A percentile compares a stretch with the other conserved stretches of the same genome.
phyloP scores from a whole-genome alignment of 164 flowering plant genomes.

The Warburgia ugandensis region DNA sequence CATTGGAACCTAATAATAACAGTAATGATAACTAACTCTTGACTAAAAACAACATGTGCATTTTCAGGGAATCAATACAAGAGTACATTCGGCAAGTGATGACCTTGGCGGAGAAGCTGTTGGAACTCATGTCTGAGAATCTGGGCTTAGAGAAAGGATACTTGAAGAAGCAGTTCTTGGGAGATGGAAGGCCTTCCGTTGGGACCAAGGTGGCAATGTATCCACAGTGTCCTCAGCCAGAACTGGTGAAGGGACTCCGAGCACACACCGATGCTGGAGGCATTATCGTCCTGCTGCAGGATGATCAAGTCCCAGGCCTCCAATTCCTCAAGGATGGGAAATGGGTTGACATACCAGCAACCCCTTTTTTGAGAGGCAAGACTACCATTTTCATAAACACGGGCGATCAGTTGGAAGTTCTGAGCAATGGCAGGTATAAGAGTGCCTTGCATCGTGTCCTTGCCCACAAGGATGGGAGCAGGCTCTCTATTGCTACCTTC shows the following conservation, averaged over 20 bases:
- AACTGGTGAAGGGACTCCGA: constrained; percentile 63
- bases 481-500: constrained; percentile 78
- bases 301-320: constrained; percentile 73
- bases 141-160: constrained; percentile 60
- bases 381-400: constrained; percentile 57
- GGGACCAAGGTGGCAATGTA: constrained; percentile 82
- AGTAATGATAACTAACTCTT: not conserved
- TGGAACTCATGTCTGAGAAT: constrained; percentile 66
- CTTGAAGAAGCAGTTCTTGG: constrained; percentile 52
- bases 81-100: constrained; percentile 45
- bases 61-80: constrained; percentile 24
- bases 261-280: constrained; percentile 93
- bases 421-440: constrained; percentile 65
- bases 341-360: constrained; percentile 66
- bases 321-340: constrained; percentile 60
- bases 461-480: constrained; percentile 53
- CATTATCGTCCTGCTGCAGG: constrained; percentile 74
- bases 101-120: constrained; percentile 54
- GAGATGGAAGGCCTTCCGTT: constrained; percentile 42
- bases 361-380: constrained; percentile 26
- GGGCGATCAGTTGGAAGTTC: constrained; percentile 66
- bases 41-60: not conserved
- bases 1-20: not conserved
- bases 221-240: constrained; percentile 60
- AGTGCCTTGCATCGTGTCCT: constrained; percentile 61